Conservation (phyloP, 2,329 filamentous ascomycete species). For the Scedosporium apiospermum region DNA sequence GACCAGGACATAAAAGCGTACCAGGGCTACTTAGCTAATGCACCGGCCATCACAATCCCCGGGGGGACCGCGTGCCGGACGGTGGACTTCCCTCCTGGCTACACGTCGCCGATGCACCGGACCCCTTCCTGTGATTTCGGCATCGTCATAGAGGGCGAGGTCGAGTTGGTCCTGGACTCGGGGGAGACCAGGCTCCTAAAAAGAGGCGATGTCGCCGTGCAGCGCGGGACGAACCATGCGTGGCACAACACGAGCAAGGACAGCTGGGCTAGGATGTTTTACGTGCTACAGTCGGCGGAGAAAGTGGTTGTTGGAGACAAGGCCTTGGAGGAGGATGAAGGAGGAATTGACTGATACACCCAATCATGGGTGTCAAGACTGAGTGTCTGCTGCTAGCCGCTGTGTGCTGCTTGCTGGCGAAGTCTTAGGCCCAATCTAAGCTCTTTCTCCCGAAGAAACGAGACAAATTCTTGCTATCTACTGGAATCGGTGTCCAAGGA, state of each 20-base stretch:
- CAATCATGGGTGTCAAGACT: neutral
- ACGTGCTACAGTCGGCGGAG: conserved; percentile 23
- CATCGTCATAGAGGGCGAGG: conserved; percentile 41
- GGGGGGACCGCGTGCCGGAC: conserved; percentile 22
- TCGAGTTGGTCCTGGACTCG: conserved; percentile 43
- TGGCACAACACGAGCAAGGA: conserved; percentile 37
- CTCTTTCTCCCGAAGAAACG: no score
- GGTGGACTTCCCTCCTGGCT: conserved; percentile 11
- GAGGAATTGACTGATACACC: conserved; percentile 9
- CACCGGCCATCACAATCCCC: conserved; percentile 17
- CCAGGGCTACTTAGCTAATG: conserved; percentile 11
- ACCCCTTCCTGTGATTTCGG: conserved; percentile 47
- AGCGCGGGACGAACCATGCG: conserved; percentile 46
- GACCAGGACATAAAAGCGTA: conserved; percentile 15
- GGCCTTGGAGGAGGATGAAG: conserved; percentile 25
- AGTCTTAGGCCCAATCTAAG: no score
- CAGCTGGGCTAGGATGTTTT: conserved; percentile 35
- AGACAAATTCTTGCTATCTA: no score
- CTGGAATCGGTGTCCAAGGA: no score
- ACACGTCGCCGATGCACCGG: conserved; percentile 27
- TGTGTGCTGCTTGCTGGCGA: no score
- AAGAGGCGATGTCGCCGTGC: conserved; percentile 43
- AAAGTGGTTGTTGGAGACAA: conserved; percentile 9
- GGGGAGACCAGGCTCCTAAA: conserved; percentile 35
- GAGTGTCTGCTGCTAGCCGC: no score